Evolutionary conservation across 805 yeast genomes (phyloP).

Genomic region (Candida dendrica): DNA sequence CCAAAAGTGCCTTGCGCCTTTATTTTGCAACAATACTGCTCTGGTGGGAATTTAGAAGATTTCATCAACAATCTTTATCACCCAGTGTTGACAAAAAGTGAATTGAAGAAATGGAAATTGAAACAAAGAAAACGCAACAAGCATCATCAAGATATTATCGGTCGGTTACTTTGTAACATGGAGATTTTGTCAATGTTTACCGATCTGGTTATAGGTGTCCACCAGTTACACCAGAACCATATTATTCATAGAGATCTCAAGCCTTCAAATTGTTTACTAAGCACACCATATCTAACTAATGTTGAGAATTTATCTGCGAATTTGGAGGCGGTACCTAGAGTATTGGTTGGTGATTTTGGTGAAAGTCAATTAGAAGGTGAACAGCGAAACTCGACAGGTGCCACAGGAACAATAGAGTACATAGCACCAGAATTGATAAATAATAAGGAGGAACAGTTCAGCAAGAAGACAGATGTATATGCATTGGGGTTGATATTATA

Average conservation of each 20-base stretch:
- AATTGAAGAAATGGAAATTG: slow-evolving; percentile 28
- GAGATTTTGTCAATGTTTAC: slow-evolving; percentile 65
- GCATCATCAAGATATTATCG: slow-evolving; percentile 10
- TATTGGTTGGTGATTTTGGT: slow-evolving; percentile 83
- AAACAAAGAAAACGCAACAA: slow-evolving; percentile 15
- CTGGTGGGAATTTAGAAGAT: slow-evolving; percentile 81
- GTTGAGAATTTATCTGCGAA: slow-evolving; percentile 8
- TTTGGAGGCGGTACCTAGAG: slow-evolving; percentile 43
- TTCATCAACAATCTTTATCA: slow-evolving; percentile 33
- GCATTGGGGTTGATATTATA: slow-evolving; percentile 80
- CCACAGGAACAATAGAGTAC: slow-evolving; percentile 83
- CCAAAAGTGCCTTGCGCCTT: slow-evolving; percentile 65
- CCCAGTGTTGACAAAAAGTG: slow-evolving; percentile 30
- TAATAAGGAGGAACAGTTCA: slow-evolving; percentile 46
- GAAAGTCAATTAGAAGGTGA: slow-evolving; percentile 76
- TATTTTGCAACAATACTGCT: slow-evolving; percentile 80
- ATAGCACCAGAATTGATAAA: slow-evolving; percentile 66
- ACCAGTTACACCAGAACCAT: slow-evolving; percentile 64
- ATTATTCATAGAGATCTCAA: slow-evolving; percentile 85
- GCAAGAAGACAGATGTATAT: slow-evolving; percentile 70
- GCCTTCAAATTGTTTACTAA: slow-evolving; percentile 77
- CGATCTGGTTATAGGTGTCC: slow-evolving; percentile 65
- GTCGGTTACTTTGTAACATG: slow-evolving; percentile 34
- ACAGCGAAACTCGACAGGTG: slow-evolving; percentile 61
- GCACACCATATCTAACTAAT: slow-evolving; percentile 16